A percentile compares a stretch with the other conserved stretches of the same genome.
Conservation (phyloP, 2,329 filamentous ascomycete genomes). For the Grosmannia huntii region DNA sequence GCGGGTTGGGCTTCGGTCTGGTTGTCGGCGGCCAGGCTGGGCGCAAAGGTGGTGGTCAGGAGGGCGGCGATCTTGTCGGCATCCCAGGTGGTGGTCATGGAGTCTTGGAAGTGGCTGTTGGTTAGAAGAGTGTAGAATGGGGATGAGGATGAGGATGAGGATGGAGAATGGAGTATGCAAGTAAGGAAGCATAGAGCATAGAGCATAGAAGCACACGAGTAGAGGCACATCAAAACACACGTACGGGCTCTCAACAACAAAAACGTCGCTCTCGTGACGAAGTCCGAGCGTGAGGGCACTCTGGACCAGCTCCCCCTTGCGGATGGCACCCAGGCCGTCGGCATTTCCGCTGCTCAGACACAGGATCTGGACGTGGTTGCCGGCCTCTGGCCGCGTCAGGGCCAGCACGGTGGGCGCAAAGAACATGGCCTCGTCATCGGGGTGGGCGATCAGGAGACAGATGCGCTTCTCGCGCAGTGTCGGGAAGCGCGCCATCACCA, state of each 20-base stretch:
- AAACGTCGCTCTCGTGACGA: slow-evolving; percentile 61
- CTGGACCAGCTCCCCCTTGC: slow-evolving; percentile 72
- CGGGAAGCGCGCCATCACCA: slow-evolving; percentile 44
- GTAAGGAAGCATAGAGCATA: no score
- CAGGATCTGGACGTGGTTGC: slow-evolving; percentile 88
- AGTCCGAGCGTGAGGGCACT: slow-evolving; percentile 69
- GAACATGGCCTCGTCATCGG: slow-evolving; percentile 99
- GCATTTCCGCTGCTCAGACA: slow-evolving; percentile 87
- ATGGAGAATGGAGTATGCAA: no score
- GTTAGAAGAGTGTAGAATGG: slow-evolving; percentile 11
- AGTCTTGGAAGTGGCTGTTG: slow-evolving; percentile 77
- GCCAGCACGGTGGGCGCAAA: slow-evolving; percentile 81
- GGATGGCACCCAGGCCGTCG: slow-evolving; percentile 71
- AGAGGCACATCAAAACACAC: no score
- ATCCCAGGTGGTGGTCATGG: slow-evolving; percentile 73
- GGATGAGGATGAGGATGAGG: no score
- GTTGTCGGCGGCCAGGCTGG: slow-evolving; percentile 32
- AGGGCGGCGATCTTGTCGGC: slow-evolving; percentile 55
- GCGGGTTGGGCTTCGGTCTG: slow-evolving; percentile 17
- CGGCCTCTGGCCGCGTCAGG: slow-evolving; percentile 64
- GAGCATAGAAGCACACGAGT: neutral
- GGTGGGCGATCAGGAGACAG: slow-evolving; percentile 87
- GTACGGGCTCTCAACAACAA: slow-evolving; percentile 69
- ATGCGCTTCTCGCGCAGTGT: slow-evolving; percentile 71
- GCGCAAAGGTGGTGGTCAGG: slow-evolving; percentile 61